Percentiles rank a stretch among this genome's conserved stretches.
phyloP scores from a whole-genome alignment of 345 rosid genomes.

The Moringa oleifera region DNA sequence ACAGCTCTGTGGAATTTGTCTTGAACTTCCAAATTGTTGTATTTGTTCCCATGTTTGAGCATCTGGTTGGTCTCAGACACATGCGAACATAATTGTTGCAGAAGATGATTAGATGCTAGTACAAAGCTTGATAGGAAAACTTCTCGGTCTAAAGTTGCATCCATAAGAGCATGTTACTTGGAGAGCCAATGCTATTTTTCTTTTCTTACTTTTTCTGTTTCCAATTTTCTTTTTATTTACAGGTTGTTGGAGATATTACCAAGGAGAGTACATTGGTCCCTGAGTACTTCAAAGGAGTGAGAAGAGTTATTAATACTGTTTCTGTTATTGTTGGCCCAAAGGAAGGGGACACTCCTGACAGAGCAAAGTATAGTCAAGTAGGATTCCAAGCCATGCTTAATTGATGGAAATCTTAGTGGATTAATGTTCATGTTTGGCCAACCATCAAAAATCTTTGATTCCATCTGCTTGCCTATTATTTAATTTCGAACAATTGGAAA shows the following conservation, averaged over 20 bases:
- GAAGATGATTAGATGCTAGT: no score
- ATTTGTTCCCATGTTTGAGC: no score
- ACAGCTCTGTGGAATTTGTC: neutral
- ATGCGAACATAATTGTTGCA: no score
- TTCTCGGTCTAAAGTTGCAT: neutral
- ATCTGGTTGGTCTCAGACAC: no score
- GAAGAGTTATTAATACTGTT: slow-evolving; percentile 74
- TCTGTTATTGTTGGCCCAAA: slow-evolving; percentile 96
- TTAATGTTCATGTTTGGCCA: slow-evolving; percentile 2
- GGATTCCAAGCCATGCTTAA: neutral
- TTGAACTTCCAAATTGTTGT: no score
- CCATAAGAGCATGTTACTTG: neutral
- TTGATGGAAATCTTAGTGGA: slow-evolving; percentile 1
- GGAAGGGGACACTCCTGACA: slow-evolving; percentile 97
- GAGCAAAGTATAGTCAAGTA: slow-evolving; percentile 92
- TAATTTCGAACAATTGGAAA: neutral
- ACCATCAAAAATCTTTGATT: neutral
- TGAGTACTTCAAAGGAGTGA: slow-evolving; percentile 78
- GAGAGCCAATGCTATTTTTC: neutral
- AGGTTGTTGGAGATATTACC: slow-evolving; percentile 83
- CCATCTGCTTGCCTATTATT: neutral
- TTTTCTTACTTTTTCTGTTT: slow-evolving; percentile 5
- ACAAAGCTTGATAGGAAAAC: no score
- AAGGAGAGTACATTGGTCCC: slow-evolving; percentile 60
- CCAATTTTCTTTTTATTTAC: slow-evolving; percentile 11